Conservation (phyloP, 129 eudicot species). For the Escallonia rubra region DNA sequence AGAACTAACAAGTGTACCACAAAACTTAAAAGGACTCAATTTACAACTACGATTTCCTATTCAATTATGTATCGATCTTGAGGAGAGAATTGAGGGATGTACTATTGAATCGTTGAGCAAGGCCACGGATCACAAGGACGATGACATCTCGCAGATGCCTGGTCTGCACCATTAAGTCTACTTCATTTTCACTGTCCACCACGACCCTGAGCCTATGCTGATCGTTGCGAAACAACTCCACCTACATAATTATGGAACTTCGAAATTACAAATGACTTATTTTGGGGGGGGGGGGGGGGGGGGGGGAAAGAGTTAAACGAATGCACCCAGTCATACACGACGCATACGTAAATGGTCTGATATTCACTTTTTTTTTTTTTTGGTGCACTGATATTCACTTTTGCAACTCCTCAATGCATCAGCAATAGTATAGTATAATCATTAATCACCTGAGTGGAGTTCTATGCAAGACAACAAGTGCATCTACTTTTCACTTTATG, state of each 20-base stretch:
- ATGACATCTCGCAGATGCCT: constrained; percentile 88
- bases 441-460: no score
- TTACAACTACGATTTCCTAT: constrained; percentile 5
- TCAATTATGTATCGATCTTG: constrained; percentile 56
- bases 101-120: constrained; percentile 88
- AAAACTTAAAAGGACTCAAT: no score
- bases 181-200: constrained; percentile 84
- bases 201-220: constrained; percentile 89
- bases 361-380: no score
- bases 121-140: constrained; percentile 82
- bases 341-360: no score
- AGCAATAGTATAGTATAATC: no score
- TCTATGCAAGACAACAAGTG: no score
- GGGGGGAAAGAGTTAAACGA: no score
- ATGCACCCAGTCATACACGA: no score
- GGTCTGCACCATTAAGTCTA: constrained; percentile 88
- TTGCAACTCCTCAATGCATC: no score
- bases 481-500: no score
- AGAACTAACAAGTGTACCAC: no score
- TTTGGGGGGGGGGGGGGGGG: neutral
- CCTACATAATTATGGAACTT: constrained; percentile 35
- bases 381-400: no score
- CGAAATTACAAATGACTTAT: neutral
- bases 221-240: constrained; percentile 85
- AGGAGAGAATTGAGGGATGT: constrained; percentile 94